Conservation (phyloP, 106 monocot species). For the Dendrobium huoshanense region DNA sequence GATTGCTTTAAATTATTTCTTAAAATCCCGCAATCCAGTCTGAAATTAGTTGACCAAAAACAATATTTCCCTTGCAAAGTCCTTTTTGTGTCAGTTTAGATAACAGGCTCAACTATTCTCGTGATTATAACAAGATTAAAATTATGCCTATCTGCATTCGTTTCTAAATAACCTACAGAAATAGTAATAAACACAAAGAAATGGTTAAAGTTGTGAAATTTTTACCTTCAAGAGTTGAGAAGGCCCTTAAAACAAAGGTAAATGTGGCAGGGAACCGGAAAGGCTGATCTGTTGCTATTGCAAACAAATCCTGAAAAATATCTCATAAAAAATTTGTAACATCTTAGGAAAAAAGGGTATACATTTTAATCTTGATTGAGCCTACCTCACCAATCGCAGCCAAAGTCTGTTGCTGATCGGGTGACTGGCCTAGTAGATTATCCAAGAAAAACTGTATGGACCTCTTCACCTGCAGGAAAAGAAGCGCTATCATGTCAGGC, state of each 20-base stretch:
- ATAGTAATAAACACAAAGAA: neutral
- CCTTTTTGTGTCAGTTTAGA: neutral
- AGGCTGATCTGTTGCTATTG: slow-evolving; percentile 90
- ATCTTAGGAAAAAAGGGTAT: neutral
- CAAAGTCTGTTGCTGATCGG: slow-evolving; percentile 86
- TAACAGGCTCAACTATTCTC: neutral
- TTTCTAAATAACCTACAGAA: neutral
- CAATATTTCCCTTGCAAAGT: neutral
- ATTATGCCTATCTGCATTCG: neutral
- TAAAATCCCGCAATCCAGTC: neutral
- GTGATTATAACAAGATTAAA: neutral
- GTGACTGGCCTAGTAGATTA: slow-evolving; percentile 69
- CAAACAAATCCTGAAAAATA: slow-evolving; percentile 85
- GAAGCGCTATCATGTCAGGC: neutral
- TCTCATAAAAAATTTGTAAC: neutral
- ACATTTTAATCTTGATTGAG: slow-evolving; percentile 1
- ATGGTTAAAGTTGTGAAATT: slow-evolving; percentile 1
- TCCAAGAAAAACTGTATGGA: slow-evolving; percentile 92
- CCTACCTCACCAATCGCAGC: slow-evolving; percentile 91
- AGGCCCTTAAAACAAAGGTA: slow-evolving; percentile 92
- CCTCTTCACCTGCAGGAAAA: slow-evolving; percentile 63
- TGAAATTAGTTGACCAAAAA: neutral
- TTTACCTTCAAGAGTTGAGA: slow-evolving; percentile 94
- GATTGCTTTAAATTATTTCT: neutral
- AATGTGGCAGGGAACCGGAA: slow-evolving; percentile 86